These are phyloP conservation scores for Calocybe gangraenosa DNA, from an alignment of 768 basidiomycete species.

Conservation along the genomic window DNA sequence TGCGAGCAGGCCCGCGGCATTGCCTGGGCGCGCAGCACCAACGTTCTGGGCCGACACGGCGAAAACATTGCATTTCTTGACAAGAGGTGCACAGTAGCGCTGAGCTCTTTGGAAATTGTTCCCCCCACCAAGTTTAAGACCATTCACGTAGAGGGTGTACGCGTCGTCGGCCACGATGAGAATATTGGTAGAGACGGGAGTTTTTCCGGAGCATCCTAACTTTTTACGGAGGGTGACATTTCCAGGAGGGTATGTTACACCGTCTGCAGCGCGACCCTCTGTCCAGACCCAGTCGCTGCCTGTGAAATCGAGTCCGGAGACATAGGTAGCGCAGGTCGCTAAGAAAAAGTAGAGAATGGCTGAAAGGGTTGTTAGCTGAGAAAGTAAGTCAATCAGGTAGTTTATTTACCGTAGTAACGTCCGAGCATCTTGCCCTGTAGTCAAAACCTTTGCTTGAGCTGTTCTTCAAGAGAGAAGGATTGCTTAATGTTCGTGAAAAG, in stretches of 20 bases:
- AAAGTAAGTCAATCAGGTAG: background rate
- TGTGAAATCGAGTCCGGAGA: conserved; percentile 9
- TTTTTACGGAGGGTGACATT: conserved; percentile 26
- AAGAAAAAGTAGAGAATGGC: conserved; percentile 5
- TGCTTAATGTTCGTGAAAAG: no score
- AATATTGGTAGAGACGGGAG: conserved; percentile 25
- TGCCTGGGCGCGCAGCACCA: conserved; percentile 9
- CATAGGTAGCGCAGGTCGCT: conserved; percentile 9
- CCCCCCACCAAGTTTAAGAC: conserved; percentile 20
- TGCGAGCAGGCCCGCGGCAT: conserved; percentile 26
- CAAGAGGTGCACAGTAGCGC: conserved; percentile 25
- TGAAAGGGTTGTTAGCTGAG: background rate
- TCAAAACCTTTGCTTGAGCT: no score
- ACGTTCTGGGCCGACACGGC: conserved; percentile 22
- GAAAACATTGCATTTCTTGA: conserved; percentile 26
- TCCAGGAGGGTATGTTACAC: conserved; percentile 17
- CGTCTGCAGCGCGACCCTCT: conserved; percentile 13
- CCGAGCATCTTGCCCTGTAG: background rate
- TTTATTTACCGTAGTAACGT: background rate
- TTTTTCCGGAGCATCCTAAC: conserved; percentile 20
- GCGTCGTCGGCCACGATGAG: conserved; percentile 26
- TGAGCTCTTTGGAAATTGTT: conserved; percentile 17
- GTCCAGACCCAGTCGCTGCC: conserved; percentile 30
- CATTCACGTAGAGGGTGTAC: conserved; percentile 29
- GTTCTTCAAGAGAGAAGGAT: no score